Evolutionary conservation across 768 basidiomycete genomes (phyloP).

Genomic region (Phlebiopsis gigantea): DNA sequence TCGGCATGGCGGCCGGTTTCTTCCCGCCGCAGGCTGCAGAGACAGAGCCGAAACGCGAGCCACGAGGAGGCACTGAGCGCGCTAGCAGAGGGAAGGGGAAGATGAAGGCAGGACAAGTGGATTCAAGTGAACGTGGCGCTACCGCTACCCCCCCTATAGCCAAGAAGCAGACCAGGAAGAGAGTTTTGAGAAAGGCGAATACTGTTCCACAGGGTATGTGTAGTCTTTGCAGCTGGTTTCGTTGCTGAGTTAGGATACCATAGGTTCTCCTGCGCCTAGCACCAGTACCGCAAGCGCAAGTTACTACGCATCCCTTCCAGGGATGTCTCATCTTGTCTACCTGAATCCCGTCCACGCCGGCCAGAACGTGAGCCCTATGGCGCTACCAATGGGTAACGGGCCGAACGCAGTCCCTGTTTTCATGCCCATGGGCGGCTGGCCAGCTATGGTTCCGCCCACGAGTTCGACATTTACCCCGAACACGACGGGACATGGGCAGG

Average conservation of each 20-base stretch:
- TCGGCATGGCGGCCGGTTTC: constrained; percentile 49
- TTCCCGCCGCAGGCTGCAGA: constrained; percentile 33
- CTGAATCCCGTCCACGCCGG: neutral
- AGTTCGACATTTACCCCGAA: neutral
- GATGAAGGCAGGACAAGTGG: neutral
- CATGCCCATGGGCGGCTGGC: neutral
- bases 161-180: neutral
- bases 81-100: neutral
- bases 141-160: too few species aligned
- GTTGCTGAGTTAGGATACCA: neutral
- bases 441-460: neutral
- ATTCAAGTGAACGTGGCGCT: neutral
- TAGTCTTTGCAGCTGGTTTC: neutral
- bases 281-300: neutral
- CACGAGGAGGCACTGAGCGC: neutral
- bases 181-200: neutral
- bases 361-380: neutral
- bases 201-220: neutral
- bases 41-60: constrained; percentile 9
- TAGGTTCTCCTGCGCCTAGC: neutral
- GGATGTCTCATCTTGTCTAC: constrained; percentile 1
- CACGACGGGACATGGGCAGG: neutral
- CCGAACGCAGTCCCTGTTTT: neutral
- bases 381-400: neutral
- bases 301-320: neutral